Percentiles rank a stretch among this genome's conserved stretches.
phyloP scores from a whole-genome alignment of 192 early-diverging fungal genomes.

The Coemansia sp. region DNA sequence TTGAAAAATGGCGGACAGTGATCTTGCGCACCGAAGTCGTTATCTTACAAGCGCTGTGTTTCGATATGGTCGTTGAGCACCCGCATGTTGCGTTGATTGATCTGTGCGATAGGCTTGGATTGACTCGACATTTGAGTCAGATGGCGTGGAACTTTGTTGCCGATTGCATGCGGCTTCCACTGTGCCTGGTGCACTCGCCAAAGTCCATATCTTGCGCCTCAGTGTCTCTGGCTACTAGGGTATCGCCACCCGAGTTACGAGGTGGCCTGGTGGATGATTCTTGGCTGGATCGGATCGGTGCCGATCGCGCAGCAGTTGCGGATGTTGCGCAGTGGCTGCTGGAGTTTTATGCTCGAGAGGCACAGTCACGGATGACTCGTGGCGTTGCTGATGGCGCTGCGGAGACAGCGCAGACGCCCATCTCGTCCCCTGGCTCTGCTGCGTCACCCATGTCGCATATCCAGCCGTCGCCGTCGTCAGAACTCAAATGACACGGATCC shows the following conservation, averaged over 20 bases:
- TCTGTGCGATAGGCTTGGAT: conserved; percentile 19
- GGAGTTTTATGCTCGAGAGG: conserved; percentile 45
- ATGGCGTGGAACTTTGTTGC: conserved; percentile 60
- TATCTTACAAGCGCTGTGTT: conserved; percentile 47
- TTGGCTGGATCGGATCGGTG: conserved; percentile 35
- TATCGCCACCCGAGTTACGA: conserved; percentile 13
- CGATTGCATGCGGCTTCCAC: conserved; percentile 56
- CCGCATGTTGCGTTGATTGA: conserved; percentile 35
- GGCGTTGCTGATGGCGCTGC: conserved; percentile 7
- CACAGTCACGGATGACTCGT: conserved; percentile 25
- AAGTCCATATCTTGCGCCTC: conserved; percentile 52
- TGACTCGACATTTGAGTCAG: conserved; percentile 30
- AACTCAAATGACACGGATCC: conserved; percentile 11
- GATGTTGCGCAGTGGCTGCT: conserved; percentile 48
- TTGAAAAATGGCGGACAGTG: conserved; percentile 54
- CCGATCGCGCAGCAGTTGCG: conserved; percentile 12
- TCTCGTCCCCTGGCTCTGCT: conserved; percentile 19
- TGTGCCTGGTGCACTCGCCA: conserved; percentile 54
- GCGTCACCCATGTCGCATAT: conserved; percentile 24
- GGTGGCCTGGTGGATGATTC: conserved; percentile 6
- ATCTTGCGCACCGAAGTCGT: conserved; percentile 44
- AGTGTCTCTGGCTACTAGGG: conserved; percentile 41
- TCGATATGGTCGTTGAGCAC: conserved; percentile 52
- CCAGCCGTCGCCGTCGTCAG: conserved; percentile 24
- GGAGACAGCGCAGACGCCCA: conserved; percentile 36